A percentile compares a stretch with the other conserved stretches of the same genome.
Conservation (phyloP, 352 stramenopile species). For the Phytopythium helicoides region DNA sequence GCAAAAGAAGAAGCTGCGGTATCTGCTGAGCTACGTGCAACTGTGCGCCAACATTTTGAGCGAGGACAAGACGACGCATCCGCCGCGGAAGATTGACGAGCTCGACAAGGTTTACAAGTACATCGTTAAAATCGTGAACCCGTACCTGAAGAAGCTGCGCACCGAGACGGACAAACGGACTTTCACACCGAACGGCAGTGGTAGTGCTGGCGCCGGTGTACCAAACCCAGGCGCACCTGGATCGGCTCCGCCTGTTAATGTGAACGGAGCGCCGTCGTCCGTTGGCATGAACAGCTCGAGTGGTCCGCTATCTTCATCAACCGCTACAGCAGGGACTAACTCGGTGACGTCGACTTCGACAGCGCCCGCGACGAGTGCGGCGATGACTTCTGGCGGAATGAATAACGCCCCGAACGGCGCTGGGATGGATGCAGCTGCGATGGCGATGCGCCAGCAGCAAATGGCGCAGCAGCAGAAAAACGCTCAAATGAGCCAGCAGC, state of each 20-base stretch:
- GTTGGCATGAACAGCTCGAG: too few relatives aligned
- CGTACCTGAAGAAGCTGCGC: slow-evolving; percentile 84
- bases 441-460: slow-evolving; percentile 26
- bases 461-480: slow-evolving; percentile 28
- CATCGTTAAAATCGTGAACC: slow-evolving; percentile 86
- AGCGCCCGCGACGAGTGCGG: too few relatives aligned
- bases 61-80: slow-evolving; percentile 69
- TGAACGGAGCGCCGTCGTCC: too few relatives aligned
- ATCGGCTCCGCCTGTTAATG: too few relatives aligned
- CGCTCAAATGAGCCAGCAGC: slow-evolving; percentile 6
- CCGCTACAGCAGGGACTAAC: too few relatives aligned
- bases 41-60: slow-evolving; percentile 75
- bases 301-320: too few relatives aligned
- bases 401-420: slow-evolving; percentile 25
- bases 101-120: slow-evolving; percentile 90
- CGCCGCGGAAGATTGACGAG: slow-evolving; percentile 75
- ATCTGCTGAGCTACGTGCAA: slow-evolving; percentile 81
- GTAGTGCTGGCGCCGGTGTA: too few relatives aligned
- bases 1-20: slow-evolving; percentile 85
- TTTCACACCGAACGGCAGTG: too few relatives aligned
- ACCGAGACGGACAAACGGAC: slow-evolving; percentile 77
- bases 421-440: slow-evolving; percentile 17
- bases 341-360: too few relatives aligned
- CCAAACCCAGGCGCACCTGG: too few relatives aligned
- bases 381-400: too few relatives aligned